Base-by-base conservation (phyloP, 2,329 filamentous ascomycete genomes). In the Stromatinia cepivora region DNA sequence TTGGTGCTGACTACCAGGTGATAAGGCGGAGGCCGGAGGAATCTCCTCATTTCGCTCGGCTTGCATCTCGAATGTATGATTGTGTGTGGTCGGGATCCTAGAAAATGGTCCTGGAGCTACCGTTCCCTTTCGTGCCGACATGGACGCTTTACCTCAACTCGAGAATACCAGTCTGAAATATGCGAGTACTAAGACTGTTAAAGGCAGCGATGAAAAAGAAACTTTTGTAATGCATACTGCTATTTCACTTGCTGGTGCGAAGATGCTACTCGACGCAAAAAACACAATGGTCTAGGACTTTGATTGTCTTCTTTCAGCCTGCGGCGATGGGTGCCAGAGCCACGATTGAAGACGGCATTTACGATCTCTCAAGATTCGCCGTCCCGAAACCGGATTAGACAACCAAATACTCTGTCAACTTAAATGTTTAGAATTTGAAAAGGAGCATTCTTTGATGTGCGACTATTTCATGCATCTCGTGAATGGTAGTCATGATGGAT, bases 241-340 rank as follows among this genome's bases (percentile, higher is more conserved):
- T 0, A 80, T 81, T 45, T 79, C 90, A 4, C 80, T 91, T 1
- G 88, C 83, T 0, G 84, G 85, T 0, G 83, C 86, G 0, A 80
- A 84, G 28, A 79, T 83, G 0, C 79, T 92, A 0, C 77, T 82
- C 1, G 77, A 77, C 0, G 75, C 79, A 0, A 80, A 78, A n/a
- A 73, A 34, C 81, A 0, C 45, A 71, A 0, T 92, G 90, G 89
- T 80, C 77, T 13, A 90, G 90, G 0, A 91, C 87, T 0, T 73
- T 92, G 28, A 79, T 92, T 7, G 77, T 89, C 9, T 78, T 87
- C 3, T 92, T 92, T 76, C 90, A 92, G 74, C 89, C 90, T 0
- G 85, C 86, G 1, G 90, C 84, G 0, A 82, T 81, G 0, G 90
- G 90, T 0, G 90, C 90, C 0, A 83, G 84, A 77, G 79, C 86